Conservation (phyloP, 805 yeast species). For the Blastobotrys americana region DNA sequence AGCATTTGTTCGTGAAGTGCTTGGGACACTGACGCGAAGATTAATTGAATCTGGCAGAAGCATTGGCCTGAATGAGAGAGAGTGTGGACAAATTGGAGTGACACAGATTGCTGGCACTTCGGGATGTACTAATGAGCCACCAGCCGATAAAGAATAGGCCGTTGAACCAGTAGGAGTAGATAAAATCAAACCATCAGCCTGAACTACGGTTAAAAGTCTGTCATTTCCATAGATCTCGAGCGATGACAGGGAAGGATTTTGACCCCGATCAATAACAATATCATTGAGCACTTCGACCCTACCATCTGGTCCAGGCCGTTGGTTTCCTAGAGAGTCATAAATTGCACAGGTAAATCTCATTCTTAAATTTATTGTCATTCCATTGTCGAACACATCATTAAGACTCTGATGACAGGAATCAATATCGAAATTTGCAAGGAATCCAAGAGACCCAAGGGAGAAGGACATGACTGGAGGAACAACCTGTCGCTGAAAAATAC, state of each 20-base stretch:
- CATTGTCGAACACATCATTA: slow-evolving; percentile 52
- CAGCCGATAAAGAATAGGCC: slow-evolving; percentile 91
- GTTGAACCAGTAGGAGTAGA: slow-evolving; percentile 97
- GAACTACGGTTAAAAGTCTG: slow-evolving; percentile 76
- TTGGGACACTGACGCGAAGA: slow-evolving; percentile 73
- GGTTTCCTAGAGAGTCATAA: slow-evolving; percentile 34
- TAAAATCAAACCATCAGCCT: slow-evolving; percentile 87
- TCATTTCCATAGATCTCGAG: slow-evolving; percentile 86
- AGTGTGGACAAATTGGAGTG: slow-evolving; percentile 95
- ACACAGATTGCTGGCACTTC: slow-evolving; percentile 87
- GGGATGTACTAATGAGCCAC: slow-evolving; percentile 92
- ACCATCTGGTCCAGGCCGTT: slow-evolving; percentile 41
- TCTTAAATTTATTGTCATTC: slow-evolving; percentile 70
- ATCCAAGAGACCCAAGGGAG: slow-evolving; percentile 84
- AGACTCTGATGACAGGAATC: slow-evolving; percentile 60
- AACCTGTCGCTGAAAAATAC: slow-evolving; percentile 58
- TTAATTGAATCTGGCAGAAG: slow-evolving; percentile 90
- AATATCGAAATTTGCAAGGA: slow-evolving; percentile 76
- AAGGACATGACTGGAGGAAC: slow-evolving; percentile 90
- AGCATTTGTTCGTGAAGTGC: slow-evolving; percentile 72
- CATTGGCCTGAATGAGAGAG: slow-evolving; percentile 86
- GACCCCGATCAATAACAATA: slow-evolving; percentile 87
- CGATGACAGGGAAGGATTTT: slow-evolving; percentile 85
- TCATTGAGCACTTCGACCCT: slow-evolving; percentile 73
- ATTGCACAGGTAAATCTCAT: slow-evolving; percentile 86